Evolutionary conservation across 2,329 filamentous ascomycete genomes (phyloP), one percentile per base, ranked within the genome.

Genomic region (Pseudonectria foliicola): DNA sequence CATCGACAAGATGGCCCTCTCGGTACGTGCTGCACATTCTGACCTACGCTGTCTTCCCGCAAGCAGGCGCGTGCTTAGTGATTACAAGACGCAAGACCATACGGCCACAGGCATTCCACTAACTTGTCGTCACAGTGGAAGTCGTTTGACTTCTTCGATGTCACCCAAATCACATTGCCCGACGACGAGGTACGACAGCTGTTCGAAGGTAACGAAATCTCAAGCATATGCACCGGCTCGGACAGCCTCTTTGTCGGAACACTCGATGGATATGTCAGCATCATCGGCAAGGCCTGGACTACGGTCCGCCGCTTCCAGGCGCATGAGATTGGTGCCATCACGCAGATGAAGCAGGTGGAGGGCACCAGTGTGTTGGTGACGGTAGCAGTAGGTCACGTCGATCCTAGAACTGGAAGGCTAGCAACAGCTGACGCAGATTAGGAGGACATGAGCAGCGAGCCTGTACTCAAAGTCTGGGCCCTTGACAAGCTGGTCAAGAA

Each of bases 61-160:
- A 21, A 21, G 18, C 5, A 8, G 18, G 8, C 5, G 5, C 18
- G 18, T 8, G 18, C 8, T 21, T 21, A 21, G 5, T 21, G 18
- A 21, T 18, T 13, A 21, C 29, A 16, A 6, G 14, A 18, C 29
- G 8, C 29, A 10, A 13, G 7, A 34, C 10, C n/a, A 13, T 23
- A 3, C 7, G 18, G 11, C 14, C 13, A 3, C 26, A 3, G 2
- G 15, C 1, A 10, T 6, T 1, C 13, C 26, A 7, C 50, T 52
- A 27, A 53, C 24, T 26, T 16, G 1, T 13, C 14, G 10, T 21
- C 8, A 13, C 49, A 95, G 90, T 96, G 92, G 90, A 95, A 95
- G 84, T 82, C 84, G 51, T 98, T 98, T 70, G 89, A 94, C 73
- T 98, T 98, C 80, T 96, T 98, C 76, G 87, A 95, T 66, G 87